Base-by-base conservation (phyloP, 148 eudicot species). In the Rhododendron molle region DNA sequence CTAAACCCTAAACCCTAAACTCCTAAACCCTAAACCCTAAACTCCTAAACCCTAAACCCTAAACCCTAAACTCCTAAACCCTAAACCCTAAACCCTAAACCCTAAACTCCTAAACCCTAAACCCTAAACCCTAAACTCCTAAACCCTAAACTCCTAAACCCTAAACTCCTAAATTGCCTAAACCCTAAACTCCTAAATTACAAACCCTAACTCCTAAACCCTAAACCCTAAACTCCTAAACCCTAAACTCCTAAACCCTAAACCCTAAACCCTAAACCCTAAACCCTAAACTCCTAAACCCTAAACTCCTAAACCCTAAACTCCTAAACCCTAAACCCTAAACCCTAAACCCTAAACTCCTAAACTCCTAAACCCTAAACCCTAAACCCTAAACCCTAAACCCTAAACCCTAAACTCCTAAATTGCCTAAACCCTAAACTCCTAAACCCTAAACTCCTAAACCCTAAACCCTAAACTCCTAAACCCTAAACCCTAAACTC, bases 1-100 rank as follows among this genome's bases (percentile, higher is more conserved):
- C 82, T 80, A 80, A 80, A 80, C 82, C 82, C 82, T 49, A 78
- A 78, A 77, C 81, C 81, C 81, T 78, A 78, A 78, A 44, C 81
- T 62, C 82, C 82, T 50, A 50, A 50, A 50, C 56, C 56, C 56
- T 50, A 50, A 50, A 50, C 56, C 56, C 56, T 50, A 50, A 50
- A 50, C 56, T n/a, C 56, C 56, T 50, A 50, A 50, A 50, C 56
- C 56, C 43, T 43, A 56, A 85, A 62, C 73, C 86, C 83, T 43
- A 77, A 80, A 47, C 82, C 82, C 62, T 47, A 80, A 80, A 47
- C 82, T n/a, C 82, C 62, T 47, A 80, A 80, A 47, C 82, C 82
- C 62, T 47, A 80, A 80, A 47, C 82, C 82, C 62, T 47, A 80
- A 80, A n/a, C 82, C 82, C 34, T 11, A 18, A 78, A 44, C 7